Evolutionary conservation across 495 filamentous ascomycete genomes (phyloP).

Genomic region (Talaromyces adpressus): DNA sequence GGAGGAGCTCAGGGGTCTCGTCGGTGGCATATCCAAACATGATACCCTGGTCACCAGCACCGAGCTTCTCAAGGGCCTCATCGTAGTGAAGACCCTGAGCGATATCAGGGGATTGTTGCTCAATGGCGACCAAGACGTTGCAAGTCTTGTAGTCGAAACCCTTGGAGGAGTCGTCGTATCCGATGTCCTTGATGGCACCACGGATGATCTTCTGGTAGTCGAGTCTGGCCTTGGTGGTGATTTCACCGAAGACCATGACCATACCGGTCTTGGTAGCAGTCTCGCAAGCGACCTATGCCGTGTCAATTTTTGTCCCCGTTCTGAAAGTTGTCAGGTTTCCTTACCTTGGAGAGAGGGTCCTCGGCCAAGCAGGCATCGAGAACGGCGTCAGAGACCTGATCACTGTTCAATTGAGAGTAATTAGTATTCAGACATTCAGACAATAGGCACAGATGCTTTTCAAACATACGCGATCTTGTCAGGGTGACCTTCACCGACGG

Average conservation of each 20-base stretch:
- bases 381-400: conserved; percentile 97
- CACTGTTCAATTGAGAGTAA: conserved; percentile 34
- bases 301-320: not conserved
- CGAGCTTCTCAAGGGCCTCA: conserved; percentile 91
- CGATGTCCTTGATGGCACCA: conserved; percentile 93
- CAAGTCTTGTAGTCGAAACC: conserved; percentile 99
- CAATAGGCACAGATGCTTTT: not conserved
- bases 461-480: conserved; percentile 82
- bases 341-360: conserved; percentile 90
- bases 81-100: conserved; percentile 97
- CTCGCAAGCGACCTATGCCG: conserved; percentile 74
- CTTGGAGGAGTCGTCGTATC: conserved; percentile 93
- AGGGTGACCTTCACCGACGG: conserved; percentile 94
- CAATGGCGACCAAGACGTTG: conserved; percentile 97
- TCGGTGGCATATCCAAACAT: conserved; percentile 99
- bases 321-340: not conserved
- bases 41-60: conserved; percentile 99
- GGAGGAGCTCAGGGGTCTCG: conserved; percentile 95
- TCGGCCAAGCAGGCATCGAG: conserved; percentile 94
- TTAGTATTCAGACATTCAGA: not conserved
- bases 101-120: conserved; percentile 98
- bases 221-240: conserved; percentile 88
- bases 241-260: conserved; percentile 99
- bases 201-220: conserved; percentile 99
- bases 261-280: conserved; percentile 99